These are phyloP conservation scores for Dicorynia guianensis DNA, from an alignment of 306 rosid species.

Conservation along the genomic window DNA sequence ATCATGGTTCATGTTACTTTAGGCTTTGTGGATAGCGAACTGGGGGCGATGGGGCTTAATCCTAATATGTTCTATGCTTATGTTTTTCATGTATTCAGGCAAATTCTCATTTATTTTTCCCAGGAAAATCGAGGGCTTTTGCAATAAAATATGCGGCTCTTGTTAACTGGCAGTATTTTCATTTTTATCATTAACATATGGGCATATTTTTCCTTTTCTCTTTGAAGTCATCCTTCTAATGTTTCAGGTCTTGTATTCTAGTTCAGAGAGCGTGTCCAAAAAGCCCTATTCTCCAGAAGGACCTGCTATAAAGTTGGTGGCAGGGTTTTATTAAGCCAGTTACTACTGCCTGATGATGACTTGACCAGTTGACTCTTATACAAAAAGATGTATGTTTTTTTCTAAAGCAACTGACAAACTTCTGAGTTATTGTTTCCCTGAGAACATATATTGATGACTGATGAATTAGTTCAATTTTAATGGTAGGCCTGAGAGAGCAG, in stretches of 20 bases:
- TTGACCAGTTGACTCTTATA: conserved; percentile 38
- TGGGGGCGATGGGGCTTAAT: too few relatives aligned
- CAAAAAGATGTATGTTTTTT: conserved; percentile 9
- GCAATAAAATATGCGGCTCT: neutral
- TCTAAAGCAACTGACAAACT: neutral
- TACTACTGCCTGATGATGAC: neutral
- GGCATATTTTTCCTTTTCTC: too few relatives aligned
- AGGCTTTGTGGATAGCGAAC: too few relatives aligned
- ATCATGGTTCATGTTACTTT: neutral
- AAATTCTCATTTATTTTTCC: too few relatives aligned
- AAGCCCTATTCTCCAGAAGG: conserved; percentile 26
- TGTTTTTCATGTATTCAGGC: neutral
- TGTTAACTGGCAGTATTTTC: neutral
- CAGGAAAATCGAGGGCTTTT: neutral
- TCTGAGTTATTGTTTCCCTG: too few relatives aligned
- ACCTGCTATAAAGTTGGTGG: conserved; percentile 23
- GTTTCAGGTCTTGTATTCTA: neutral
- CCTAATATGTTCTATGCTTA: neutral
- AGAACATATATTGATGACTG: too few relatives aligned
- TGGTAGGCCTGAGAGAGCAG: conserved; percentile 16
- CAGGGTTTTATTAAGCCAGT: conserved; percentile 36
- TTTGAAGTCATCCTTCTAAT: too few relatives aligned
- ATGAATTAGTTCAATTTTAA: too few relatives aligned
- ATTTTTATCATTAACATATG: too few relatives aligned
- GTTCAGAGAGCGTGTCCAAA: too few relatives aligned